Conservation (phyloP, 257 asterid genomes). For the Przewalskia tangutica region DNA sequence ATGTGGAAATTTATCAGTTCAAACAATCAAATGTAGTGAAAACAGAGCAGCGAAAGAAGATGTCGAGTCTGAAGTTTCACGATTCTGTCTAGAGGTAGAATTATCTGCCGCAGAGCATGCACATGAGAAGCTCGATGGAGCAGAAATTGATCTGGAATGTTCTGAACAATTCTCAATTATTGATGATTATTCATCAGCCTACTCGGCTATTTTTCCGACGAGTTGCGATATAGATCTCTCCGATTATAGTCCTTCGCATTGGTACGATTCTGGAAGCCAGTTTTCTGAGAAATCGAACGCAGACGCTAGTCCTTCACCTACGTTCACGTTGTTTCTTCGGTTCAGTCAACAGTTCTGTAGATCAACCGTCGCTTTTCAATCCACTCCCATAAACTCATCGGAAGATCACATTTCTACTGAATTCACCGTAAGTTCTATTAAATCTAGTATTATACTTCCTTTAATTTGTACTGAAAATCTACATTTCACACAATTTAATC, state of each 20-base stretch:
- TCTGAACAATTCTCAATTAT: not conserved
- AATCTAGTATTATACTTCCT: not conserved
- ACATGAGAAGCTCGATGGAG: no score
- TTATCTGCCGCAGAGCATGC: not conserved
- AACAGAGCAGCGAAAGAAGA: not conserved
- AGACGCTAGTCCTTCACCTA: conserved; percentile 51
- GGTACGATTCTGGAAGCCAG: conserved; percentile 78
- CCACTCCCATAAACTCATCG: not conserved
- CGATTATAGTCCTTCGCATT: conserved; percentile 45
- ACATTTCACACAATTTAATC: not conserved
- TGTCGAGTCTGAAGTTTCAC: not conserved
- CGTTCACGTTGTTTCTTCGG: conserved; percentile 46
- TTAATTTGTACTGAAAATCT: not conserved
- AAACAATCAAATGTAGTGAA: conserved; percentile 14
- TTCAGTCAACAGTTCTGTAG: conserved; percentile 53
- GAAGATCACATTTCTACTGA: conserved; percentile 25
- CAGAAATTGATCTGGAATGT: no score
- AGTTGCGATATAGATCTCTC: conserved; percentile 23
- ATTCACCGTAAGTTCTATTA: conserved; percentile 39
- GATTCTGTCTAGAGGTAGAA: no score
- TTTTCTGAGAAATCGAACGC: conserved; percentile 57
- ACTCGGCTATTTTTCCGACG: conserved; percentile 25
- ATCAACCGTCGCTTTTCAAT: conserved; percentile 21
- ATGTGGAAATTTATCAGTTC: conserved; percentile 6
- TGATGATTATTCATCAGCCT: conserved; percentile 29